These are phyloP conservation scores for Antitrichia curtipendula DNA, from an alignment of 225 moss, liverwort and hornwort genomes.

Conservation along the genomic window DNA sequence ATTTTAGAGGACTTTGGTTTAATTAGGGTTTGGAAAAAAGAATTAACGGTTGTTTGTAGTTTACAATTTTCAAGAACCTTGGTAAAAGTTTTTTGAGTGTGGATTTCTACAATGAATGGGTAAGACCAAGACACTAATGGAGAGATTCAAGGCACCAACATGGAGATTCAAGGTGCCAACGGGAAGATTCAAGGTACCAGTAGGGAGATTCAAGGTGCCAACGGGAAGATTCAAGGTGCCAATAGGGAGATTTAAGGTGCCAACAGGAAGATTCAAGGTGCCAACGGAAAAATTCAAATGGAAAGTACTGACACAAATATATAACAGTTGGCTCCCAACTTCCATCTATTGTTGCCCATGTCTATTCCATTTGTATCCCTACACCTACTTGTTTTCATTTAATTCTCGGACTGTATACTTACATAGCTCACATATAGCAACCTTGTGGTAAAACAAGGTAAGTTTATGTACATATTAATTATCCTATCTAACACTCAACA, in stretches of 20 bases:
- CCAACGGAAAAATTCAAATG: too few species aligned
- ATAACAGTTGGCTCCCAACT: accelerated
- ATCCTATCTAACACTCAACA: not conserved
- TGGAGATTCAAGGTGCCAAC: too few species aligned
- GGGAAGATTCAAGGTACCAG: too few species aligned
- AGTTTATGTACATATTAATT: too few species aligned
- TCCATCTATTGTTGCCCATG: not conserved
- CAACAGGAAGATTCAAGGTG: too few species aligned
- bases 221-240: too few species aligned
- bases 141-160: too few species aligned
- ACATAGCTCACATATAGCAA: accelerated
- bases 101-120: not conserved
- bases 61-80: not conserved
- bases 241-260: too few species aligned
- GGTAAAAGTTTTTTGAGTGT: not conserved
- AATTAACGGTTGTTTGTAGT: not conserved
- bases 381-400: not conserved
- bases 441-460: not conserved
- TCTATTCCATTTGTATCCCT: accelerated
- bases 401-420: accelerated
- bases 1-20: accelerated
- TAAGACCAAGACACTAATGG: accelerated
- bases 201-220: too few species aligned
- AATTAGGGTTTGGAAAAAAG: not conserved
- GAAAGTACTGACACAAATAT: accelerated